Evolutionary conservation across 495 filamentous ascomycete genomes (phyloP), one percentile per base, ranked within the genome.

Genomic region (Podospora pseudopauciseta): DNA sequence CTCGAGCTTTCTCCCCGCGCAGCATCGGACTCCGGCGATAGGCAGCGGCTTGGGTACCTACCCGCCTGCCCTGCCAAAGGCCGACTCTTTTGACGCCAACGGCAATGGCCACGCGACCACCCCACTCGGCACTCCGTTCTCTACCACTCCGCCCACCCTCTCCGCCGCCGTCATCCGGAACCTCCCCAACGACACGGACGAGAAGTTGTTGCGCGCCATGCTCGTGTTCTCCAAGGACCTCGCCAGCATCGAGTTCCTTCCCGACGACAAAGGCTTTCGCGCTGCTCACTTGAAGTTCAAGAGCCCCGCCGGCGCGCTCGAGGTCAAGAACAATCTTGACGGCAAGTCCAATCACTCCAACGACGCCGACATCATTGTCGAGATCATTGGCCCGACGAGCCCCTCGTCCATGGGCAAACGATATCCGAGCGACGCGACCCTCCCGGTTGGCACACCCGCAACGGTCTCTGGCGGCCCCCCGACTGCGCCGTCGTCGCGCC

Each of bases 151-250:
- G 20, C 68, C 73, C 23, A 60, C 77, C 53, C 68, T 73, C 9
- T 73, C 80, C n/a, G 65, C 79, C 19, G 73, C 80, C 64, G 77
- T 92, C 62, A 90, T 97, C 80, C 91, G 91, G 70, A 90, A 88
- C 72, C 85, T 97, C 0, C 91, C 93, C 6, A 76, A 82, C 64
- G 92, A 89, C 72, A 94, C 88, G 20, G 88, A 86, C 63, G 83
- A 88, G 65, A 90, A 94, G 67, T 84, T 86, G 54, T 81, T 97
- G 68, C 87, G 90, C 68, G 86, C 90, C 69, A 93, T 97, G 89
- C 84, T 96, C 18, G 82, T 95, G 16, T 96, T 93, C 75, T 91
- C 92, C 28, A 91, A 95, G 73, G 92, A 94, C 64, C 84, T 96
- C 39, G 79, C 92, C 63, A 86, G 89, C 70, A 86, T 88, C 63